Evolutionary conservation across 768 basidiomycete genomes (phyloP), one percentile per base, ranked within the genome.

Genomic region (Tulasnella sp.): DNA sequence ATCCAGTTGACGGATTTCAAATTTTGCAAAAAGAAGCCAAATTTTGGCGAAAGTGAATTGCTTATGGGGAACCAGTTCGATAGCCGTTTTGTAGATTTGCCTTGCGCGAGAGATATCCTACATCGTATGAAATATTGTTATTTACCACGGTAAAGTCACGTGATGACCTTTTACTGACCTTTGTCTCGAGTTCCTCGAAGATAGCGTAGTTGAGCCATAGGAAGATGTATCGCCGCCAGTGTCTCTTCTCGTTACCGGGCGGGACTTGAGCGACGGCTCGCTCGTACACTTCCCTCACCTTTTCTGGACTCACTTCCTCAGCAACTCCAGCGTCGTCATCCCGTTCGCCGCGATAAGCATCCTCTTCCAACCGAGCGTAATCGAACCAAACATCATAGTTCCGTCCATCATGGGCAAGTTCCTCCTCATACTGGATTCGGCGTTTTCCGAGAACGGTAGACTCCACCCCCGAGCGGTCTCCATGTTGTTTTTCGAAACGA

Each of bases 351-450:
- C 75, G 69, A 58, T 78, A 76, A 0, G 91, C 87, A 20, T 80
- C 85, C 66, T 98, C 95, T 63, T 98, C 95, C 29, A 99, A 64
- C 15, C 92, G 75, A 19, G 89, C 77, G 59, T 93, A 93, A 61
- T 98, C 95, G 62, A 99, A 96, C 95, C 95, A 99, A 0, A 84
- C 82, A 64, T 98, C 95, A 62, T 96, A 99, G 64, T 96, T 96
- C 37, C 83, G 78, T 0, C 88, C 81, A 57, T 98, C 90, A 52
- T 93, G 83, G 8, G 79, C 64, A 2, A 98, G 67, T 66, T 99
- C 95, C 57, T 99, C 95, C 63, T 99, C 95, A 61, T 99, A 98
- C 60, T 98, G 91, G 51, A 99, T 96, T 33, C 95, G 77, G n/a
- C 95, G 80, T 65, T 96, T 99, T 28, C 92, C 92, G 0, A 96